Conservation (phyloP, 2,329 filamentous ascomycete species). For the Ceratocystis cacaofunesta region DNA sequence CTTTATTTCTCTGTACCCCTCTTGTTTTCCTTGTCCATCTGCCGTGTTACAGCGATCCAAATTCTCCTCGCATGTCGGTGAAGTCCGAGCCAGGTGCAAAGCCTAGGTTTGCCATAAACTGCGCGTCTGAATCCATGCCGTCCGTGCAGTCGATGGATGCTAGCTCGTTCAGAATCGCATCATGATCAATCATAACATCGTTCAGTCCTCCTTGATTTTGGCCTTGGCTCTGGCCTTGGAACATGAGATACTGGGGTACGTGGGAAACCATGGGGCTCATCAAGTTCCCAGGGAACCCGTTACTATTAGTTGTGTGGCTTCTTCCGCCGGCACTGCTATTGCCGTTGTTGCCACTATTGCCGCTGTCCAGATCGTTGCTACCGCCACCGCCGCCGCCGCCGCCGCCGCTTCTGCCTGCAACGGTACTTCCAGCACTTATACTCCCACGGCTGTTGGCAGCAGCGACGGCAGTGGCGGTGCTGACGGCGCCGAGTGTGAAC, state of each 20-base stretch:
- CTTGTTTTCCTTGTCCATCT: background rate
- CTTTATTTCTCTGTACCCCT: background rate
- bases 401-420: background rate
- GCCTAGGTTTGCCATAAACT: conserved; percentile 53
- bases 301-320: background rate
- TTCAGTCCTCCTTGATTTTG: background rate
- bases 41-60: conserved; percentile 21
- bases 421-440: background rate
- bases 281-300: background rate
- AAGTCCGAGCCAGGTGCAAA: conserved; percentile 48
- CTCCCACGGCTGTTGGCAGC: background rate
- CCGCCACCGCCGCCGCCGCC: background rate
- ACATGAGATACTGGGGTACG: conserved; percentile 9
- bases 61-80: conserved; percentile 34
- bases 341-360: background rate
- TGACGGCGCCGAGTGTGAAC: background rate
- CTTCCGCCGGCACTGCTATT: background rate
- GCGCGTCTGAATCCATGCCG: conserved; percentile 38
- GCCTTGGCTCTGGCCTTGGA: background rate
- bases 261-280: conserved; percentile 11
- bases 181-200: conserved; percentile 29
- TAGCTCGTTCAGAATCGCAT: conserved; percentile 38
- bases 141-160: conserved; percentile 36
- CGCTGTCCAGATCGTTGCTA: background rate
- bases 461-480: background rate